Base-by-base conservation (phyloP, 2,329 filamentous ascomycete species). In the Hymenoscyphus linearis region DNA sequence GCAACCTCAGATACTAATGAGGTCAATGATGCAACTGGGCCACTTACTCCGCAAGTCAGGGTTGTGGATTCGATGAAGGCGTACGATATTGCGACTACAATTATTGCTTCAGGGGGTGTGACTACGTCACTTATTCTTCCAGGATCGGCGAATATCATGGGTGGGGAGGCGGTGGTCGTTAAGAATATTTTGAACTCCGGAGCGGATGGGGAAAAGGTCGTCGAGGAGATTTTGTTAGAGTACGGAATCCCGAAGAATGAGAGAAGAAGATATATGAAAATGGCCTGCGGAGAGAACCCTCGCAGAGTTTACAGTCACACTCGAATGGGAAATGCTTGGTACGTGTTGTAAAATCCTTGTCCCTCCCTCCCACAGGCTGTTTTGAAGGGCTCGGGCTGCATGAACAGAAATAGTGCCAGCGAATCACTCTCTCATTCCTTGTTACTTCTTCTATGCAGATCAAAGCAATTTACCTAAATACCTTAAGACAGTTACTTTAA, bases 261-360 rank as follows among this genome's bases (percentile, higher is more conserved):
- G 31, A 71, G 75, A 55, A 64, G 69, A 52, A 62, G 70, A 34
- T 78, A 77, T 64, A 75, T 79, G 71, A 79, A 79, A 66, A 77
- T 79, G 73, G 78, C 77, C 0, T 77, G 76, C 62, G 78, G 78
- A 9, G 78, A 79, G 66, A 80, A 79, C 62, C 76, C 76, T n/a
- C 75, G 73, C 60, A 36, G 61, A 0, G 61, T 71, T 1, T 77
- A 78, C 64, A 67, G 67, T 4, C 74, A 77, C 55, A 75, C 72
- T 2, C 72, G 77, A 26, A 75, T 78, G 69, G 77, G 75, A 1
- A 74, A 75, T 60, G 74, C 75, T 1, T 78, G 71, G 27, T 31
- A 31, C 5, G 27, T 31, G 27, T 6, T 31, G 5, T 9, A 5
- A 31, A 6, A 4, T 4, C 9, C 27, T 31, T 31, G 5, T 31